Evolutionary conservation across 2,329 filamentous ascomycete species (phyloP).

Genomic region (Neurospora crassa): DNA sequence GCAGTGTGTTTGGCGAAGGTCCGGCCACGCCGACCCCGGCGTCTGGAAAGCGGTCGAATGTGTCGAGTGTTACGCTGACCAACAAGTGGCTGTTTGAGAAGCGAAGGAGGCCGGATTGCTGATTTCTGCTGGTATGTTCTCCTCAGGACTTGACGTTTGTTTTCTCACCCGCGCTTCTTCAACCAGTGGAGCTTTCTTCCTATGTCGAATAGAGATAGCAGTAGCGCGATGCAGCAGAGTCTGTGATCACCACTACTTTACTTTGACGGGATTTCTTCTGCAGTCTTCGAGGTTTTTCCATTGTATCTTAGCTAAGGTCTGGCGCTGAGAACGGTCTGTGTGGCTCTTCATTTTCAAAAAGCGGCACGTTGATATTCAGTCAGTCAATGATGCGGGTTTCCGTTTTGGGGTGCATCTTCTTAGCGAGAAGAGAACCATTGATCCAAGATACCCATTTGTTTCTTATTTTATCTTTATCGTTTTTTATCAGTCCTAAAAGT

Average conservation of each 20-base stretch:
- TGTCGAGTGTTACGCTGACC: constrained; percentile 71
- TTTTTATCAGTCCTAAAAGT: background rate
- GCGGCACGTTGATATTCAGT: background rate
- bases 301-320: background rate
- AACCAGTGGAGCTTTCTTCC: background rate
- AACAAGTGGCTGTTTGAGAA: constrained; percentile 94
- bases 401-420: background rate
- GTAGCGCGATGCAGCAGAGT: constrained; percentile 15
- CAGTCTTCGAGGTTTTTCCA: background rate
- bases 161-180: background rate
- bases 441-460: background rate
- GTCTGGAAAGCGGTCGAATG: constrained; percentile 57
- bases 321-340: background rate
- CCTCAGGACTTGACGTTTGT: background rate
- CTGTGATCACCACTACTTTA: constrained; percentile 1
- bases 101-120: constrained; percentile 39
- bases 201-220: constrained; percentile 18
- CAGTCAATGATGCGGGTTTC: background rate
- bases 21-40: constrained; percentile 61
- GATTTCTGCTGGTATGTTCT: background rate
- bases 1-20: constrained; percentile 36
- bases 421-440: background rate
- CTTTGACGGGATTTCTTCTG: background rate
- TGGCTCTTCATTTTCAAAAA: background rate
- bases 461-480: background rate